A percentile compares a stretch with the other conserved stretches of the same genome.
These are phyloP conservation scores for Oligophagozyma castellii DNA, from an alignment of 1,139 yeast genomes.

Conservation along the genomic window DNA sequence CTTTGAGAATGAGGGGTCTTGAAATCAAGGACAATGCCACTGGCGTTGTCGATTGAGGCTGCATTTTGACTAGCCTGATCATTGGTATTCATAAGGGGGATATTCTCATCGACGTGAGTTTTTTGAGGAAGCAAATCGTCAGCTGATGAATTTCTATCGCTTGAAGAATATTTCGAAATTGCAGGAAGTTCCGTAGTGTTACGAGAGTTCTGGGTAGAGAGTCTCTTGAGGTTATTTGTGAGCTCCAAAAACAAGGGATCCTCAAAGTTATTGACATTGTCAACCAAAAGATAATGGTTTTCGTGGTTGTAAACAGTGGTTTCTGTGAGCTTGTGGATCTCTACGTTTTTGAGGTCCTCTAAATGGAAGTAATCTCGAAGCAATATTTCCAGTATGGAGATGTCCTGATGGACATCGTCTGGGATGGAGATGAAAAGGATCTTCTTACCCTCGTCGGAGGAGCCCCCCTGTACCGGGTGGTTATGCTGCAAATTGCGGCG, in stretches of 20 bases:
- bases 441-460: conserved; percentile 8
- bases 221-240: no score
- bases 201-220: no score
- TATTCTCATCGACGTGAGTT: no score
- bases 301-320: conserved; percentile 18
- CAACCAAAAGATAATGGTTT: conserved; percentile 22
- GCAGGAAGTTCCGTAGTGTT: no score
- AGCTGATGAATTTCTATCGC: no score
- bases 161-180: no score
- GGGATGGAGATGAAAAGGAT: conserved; percentile 23
- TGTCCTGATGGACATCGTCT: conserved; percentile 20
- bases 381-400: conserved; percentile 19
- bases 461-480: conserved; percentile 3
- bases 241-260: conserved; percentile 14
- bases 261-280: conserved; percentile 18
- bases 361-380: conserved; percentile 21
- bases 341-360: conserved; percentile 16
- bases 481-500: conserved; percentile 5
- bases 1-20: no score
- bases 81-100: no score
- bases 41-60: no score
- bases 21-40: no score
- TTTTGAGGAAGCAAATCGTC: no score
- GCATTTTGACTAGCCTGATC: no score
- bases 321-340: conserved; percentile 17